Evolutionary conservation across 2,329 filamentous ascomycete species (phyloP).

Genomic region (Trichothecium sympodiale): DNA sequence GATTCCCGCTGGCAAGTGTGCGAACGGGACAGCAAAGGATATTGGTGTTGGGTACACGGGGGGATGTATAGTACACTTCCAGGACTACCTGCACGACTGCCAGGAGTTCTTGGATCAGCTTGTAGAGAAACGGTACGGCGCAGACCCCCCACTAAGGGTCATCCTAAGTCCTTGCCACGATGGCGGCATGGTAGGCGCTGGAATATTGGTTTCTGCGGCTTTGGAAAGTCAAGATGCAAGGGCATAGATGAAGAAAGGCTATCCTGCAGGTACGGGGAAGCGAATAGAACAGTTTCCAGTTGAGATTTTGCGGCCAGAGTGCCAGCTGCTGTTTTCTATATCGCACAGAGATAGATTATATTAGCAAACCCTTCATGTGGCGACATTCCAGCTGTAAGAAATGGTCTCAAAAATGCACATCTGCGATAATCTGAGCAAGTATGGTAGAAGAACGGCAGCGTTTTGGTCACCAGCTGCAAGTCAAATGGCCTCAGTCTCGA

Average conservation of each 20-base stretch:
- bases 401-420: no score
- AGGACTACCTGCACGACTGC: conserved; percentile 59
- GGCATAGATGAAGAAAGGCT: conserved; percentile 7
- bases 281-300: not conserved
- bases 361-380: no score
- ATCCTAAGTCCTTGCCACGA: conserved; percentile 46
- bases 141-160: conserved; percentile 26
- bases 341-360: no score
- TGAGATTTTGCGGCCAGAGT: no score
- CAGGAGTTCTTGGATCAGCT: conserved; percentile 55
- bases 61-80: conserved; percentile 70
- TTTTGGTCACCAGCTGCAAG: no score
- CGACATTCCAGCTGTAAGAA: no score
- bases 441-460: no score
- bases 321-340: no score
- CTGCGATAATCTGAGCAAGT: no score
- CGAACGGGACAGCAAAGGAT: conserved; percentile 25
- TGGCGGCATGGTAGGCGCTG: conserved; percentile 50
- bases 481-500: no score
- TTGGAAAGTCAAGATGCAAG: conserved; percentile 24
- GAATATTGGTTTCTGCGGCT: conserved; percentile 42
- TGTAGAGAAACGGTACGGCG: conserved; percentile 19
- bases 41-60: conserved; percentile 71
- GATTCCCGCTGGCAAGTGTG: conserved; percentile 29
- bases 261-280: not conserved